Percentiles rank a stretch among this genome's conserved stretches.
Conservation (phyloP, 2,329 filamentous ascomycete species). For the Xylariales sp. region DNA sequence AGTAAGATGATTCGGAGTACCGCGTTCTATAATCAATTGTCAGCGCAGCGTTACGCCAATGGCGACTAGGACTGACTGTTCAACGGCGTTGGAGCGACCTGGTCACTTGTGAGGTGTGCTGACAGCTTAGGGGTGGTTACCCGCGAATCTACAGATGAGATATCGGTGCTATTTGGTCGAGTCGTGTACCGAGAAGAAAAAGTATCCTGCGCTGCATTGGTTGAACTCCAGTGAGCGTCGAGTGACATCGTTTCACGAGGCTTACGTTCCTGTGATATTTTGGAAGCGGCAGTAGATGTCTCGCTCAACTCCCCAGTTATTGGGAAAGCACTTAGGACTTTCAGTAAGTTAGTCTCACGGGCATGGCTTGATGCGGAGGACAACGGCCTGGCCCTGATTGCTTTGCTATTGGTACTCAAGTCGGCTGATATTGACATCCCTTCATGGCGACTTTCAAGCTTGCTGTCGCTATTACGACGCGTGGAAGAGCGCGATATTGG, state of each 20-base stretch:
- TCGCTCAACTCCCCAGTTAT: not conserved
- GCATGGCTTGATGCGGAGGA: not conserved
- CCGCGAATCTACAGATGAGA: not conserved
- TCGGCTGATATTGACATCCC: not conserved
- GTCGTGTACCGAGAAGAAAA: slow-evolving; percentile 18
- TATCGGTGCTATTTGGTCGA: slow-evolving; percentile 6
- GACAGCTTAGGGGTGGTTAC: not conserved
- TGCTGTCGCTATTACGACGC: slow-evolving; percentile 6
- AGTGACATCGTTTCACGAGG: not conserved
- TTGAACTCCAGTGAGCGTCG: not conserved
- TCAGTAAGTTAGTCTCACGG: not conserved
- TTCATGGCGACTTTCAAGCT: slow-evolving; percentile 1
- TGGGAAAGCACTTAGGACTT: not conserved
- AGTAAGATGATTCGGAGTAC: not conserved
- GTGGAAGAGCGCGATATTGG: slow-evolving; percentile 4
- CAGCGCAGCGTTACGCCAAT: slow-evolving; percentile 1
- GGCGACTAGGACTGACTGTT: too few species aligned
- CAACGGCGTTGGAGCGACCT: too few species aligned
- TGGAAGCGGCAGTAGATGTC: not conserved
- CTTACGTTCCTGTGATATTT: not conserved
- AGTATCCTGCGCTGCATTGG: slow-evolving; percentile 12
- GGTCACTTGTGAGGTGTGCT: too few species aligned
- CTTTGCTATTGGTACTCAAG: not conserved
- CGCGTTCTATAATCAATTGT: not conserved
- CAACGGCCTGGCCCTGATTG: slow-evolving; percentile 1